phyloP scores from a whole-genome alignment of 1,284 basidiomycete genomes.

The Puccinia triticina region DNA sequence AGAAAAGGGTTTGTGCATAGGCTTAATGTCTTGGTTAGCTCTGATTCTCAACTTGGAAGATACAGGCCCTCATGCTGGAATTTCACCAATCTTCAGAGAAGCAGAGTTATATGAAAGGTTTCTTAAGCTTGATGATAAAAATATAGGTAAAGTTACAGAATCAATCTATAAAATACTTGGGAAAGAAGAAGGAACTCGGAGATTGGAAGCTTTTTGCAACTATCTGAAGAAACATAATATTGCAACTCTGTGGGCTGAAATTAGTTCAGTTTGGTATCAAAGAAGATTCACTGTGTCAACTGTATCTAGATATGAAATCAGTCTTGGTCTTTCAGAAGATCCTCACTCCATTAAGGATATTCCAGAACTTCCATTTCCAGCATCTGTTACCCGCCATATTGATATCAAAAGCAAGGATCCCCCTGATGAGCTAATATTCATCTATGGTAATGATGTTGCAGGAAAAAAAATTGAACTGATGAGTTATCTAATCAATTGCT shows the following conservation, averaged over 20 bases:
- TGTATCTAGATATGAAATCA: too few species aligned
- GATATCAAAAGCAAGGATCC: not conserved
- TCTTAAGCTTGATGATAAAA: not conserved
- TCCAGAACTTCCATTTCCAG: not conserved
- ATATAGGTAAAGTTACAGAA: not conserved
- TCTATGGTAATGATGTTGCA: not conserved
- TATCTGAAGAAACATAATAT: not conserved
- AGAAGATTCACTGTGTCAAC: too few species aligned
- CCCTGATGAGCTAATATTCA: not conserved
- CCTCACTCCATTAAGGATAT: not conserved
- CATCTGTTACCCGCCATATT: not conserved
- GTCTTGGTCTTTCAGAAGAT: not conserved
- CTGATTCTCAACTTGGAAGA: not conserved
- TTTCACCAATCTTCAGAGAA: not conserved
- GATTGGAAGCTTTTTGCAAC: not conserved
- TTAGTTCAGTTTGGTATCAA: not conserved
- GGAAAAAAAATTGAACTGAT: not conserved
- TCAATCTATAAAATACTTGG: constrained; percentile 1
- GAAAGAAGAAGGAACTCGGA: not conserved
- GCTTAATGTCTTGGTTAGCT: not conserved
- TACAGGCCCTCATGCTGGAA: not conserved
- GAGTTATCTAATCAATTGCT: not conserved
- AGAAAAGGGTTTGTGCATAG: not conserved
- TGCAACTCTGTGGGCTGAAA: not conserved
- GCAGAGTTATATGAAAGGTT: not conserved